phyloP scores from a whole-genome alignment of 2,329 filamentous ascomycete genomes.

The Penicillium sp. region DNA sequence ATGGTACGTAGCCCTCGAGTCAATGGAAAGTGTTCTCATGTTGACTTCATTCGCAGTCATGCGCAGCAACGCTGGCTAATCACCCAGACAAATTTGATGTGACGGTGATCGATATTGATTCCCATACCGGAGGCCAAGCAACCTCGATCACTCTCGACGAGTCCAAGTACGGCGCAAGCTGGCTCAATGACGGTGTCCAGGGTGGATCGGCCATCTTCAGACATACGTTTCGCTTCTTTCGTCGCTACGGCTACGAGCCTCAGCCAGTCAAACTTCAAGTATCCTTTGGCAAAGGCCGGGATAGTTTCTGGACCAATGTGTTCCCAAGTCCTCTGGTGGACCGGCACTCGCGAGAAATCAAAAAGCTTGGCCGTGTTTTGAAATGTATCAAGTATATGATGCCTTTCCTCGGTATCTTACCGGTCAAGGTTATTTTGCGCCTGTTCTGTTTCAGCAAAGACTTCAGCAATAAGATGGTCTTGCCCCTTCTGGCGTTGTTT shows the following conservation, averaged over 20 bases:
- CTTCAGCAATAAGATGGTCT: slow-evolving; percentile 68
- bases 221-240: slow-evolving; percentile 62
- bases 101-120: slow-evolving; percentile 59
- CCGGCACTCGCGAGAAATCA: slow-evolving; percentile 56
- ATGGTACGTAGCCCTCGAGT: slow-evolving; percentile 44
- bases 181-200: slow-evolving; percentile 63
- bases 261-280: slow-evolving; percentile 60
- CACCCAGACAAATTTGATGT: slow-evolving; percentile 65
- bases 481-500: slow-evolving; percentile 71
- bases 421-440: slow-evolving; percentile 63
- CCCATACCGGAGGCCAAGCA: slow-evolving; percentile 61
- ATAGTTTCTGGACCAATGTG: slow-evolving; percentile 61
- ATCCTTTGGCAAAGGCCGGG: slow-evolving; percentile 57
- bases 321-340: slow-evolving; percentile 57
- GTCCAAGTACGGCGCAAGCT: slow-evolving; percentile 55
- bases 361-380: slow-evolving; percentile 54
- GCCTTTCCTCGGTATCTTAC: slow-evolving; percentile 56
- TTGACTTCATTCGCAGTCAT: slow-evolving; percentile 47
- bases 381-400: slow-evolving; percentile 56
- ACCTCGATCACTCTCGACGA: slow-evolving; percentile 58
- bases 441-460: slow-evolving; percentile 68
- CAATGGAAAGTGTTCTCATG: not conserved
- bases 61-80: slow-evolving; percentile 64
- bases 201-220: slow-evolving; percentile 61
- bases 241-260: slow-evolving; percentile 55